Conservation (phyloP, 805 yeast genomes). For the Saturnispora kantuleensis region DNA sequence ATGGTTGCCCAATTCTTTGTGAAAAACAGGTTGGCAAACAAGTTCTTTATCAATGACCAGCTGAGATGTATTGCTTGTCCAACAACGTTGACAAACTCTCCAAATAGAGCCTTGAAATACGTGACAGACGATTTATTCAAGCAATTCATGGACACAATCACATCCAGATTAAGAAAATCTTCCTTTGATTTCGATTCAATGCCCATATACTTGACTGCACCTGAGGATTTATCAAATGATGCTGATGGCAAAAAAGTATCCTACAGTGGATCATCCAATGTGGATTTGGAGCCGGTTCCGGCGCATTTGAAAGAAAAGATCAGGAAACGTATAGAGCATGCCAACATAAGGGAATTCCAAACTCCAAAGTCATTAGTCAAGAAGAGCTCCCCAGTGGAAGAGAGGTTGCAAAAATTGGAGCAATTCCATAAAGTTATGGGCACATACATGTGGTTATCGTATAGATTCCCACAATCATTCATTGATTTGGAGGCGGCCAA, state of each 20-base stretch:
- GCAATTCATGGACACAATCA: constrained; percentile 46
- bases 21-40: constrained; percentile 14
- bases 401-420: constrained; percentile 38
- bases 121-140: constrained; percentile 32
- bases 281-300: constrained; percentile 25
- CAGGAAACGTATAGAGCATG: constrained; percentile 9
- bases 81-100: constrained; percentile 18
- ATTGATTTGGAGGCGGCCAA: constrained; percentile 67
- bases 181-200: constrained; percentile 38
- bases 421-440: constrained; percentile 56
- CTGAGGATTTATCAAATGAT: constrained; percentile 11
- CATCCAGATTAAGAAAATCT: constrained; percentile 41
- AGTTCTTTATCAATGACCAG: constrained; percentile 26
- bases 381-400: constrained; percentile 21
- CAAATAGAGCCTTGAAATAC: constrained; percentile 17
- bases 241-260: constrained; percentile 11
- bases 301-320: constrained; percentile 14
- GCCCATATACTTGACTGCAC: constrained; percentile 23
- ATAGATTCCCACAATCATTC: constrained; percentile 75
- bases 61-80: constrained; percentile 30
- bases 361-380: constrained; percentile 14
- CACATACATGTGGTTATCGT: constrained; percentile 76
- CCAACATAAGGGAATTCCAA: constrained; percentile 12
- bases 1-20: constrained; percentile 21
- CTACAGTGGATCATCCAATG: constrained; percentile 6